These are phyloP conservation scores for Eragrostis tef DNA, from an alignment of 202 grass and related monocot species.

Conservation along the genomic window DNA sequence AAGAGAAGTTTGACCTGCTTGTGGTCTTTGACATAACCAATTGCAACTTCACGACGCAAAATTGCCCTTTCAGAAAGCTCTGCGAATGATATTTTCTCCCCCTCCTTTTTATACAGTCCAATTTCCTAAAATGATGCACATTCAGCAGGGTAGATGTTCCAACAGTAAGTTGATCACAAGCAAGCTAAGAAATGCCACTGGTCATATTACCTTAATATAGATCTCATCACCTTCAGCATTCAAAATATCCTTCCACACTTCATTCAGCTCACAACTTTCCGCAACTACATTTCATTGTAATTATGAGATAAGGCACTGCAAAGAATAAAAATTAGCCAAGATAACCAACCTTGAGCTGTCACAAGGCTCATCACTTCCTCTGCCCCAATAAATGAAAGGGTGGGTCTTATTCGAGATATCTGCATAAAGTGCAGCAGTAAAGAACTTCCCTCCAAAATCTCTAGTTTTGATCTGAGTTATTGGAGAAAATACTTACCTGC, in stretches of 20 bases:
- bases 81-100: constrained; percentile 75
- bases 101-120: constrained; percentile 83
- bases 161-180: not conserved
- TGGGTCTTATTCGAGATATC: constrained; percentile 95
- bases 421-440: constrained; percentile 53
- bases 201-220: constrained; percentile 82
- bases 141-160: constrained; percentile 20
- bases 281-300: constrained; percentile 70
- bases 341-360: constrained; percentile 84
- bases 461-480: constrained; percentile 10
- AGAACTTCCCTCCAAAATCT: constrained; percentile 32
- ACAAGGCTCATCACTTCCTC: constrained; percentile 98
- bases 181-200: constrained; percentile 29
- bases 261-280: constrained; percentile 77
- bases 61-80: constrained; percentile 93
- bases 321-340: constrained; percentile 36
- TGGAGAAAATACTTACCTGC: constrained; percentile 64
- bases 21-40: constrained; percentile 78
- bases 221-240: constrained; percentile 95
- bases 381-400: constrained; percentile 88
- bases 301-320: constrained; percentile 40
- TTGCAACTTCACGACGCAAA: constrained; percentile 88
- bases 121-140: constrained; percentile 70
- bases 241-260: constrained; percentile 94
- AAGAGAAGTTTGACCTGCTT: constrained; percentile 65